Conservation (phyloP, 148 eudicot genomes). For the Vaccinium myrtillus region DNA sequence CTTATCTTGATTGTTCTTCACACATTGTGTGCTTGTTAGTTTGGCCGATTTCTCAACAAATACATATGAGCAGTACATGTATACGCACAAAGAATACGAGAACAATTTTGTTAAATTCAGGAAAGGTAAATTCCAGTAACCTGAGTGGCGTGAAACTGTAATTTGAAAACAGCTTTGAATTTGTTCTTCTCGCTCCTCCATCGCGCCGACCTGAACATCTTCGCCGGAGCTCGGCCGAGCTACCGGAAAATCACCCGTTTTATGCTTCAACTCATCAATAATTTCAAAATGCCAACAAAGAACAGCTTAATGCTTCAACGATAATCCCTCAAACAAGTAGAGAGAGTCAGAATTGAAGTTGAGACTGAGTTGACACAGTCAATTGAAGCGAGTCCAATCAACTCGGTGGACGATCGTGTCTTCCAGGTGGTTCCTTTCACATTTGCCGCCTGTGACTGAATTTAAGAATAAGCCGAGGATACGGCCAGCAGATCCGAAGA, state of each 20-base stretch:
- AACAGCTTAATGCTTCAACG: background rate
- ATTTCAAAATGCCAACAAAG: background rate
- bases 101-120: background rate
- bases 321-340: background rate
- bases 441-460: conserved; percentile 6
- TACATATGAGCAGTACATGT: background rate
- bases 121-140: conserved; percentile 24
- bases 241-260: conserved; percentile 26
- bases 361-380: background rate
- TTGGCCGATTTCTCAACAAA: background rate
- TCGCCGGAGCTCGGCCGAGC: conserved; percentile 48
- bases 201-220: conserved; percentile 65
- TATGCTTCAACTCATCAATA: conserved; percentile 2
- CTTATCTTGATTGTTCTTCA: background rate
- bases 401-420: conserved; percentile 7
- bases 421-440: background rate
- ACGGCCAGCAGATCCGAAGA: conserved; percentile 7
- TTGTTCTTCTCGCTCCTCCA: conserved; percentile 79
- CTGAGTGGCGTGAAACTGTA: conserved; percentile 86
- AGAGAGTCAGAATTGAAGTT: conserved; percentile 1
- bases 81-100: background rate
- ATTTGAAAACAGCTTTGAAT: conserved; percentile 62
- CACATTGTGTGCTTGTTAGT: background rate
- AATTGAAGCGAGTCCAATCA: background rate
- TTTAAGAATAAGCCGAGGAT: conserved; percentile 3